Percentiles rank a stretch among this genome's conserved stretches.
phyloP scores from a whole-genome alignment of 1,139 yeast genomes.

The Trichomonascaceae sp. region DNA sequence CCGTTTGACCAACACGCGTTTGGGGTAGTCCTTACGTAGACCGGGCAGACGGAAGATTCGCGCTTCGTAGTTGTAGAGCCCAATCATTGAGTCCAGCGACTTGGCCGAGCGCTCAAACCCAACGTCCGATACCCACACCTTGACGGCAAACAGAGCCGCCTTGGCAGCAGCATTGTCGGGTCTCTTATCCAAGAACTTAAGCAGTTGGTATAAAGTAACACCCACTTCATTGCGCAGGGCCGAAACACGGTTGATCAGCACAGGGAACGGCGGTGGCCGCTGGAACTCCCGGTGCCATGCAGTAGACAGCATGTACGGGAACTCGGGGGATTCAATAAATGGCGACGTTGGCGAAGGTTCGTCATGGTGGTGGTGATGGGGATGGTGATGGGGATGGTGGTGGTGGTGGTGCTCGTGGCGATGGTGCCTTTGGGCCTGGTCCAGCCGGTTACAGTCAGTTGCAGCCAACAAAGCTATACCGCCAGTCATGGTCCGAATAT shows the following conservation, averaged over 20 bases:
- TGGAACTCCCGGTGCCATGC: background rate
- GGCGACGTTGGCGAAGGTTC: background rate
- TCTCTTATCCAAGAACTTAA: slow-evolving; percentile 34
- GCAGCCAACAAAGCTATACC: slow-evolving; percentile 72
- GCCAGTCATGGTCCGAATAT: slow-evolving; percentile 48
- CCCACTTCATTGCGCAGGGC: slow-evolving; percentile 48
- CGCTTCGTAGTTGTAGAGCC: slow-evolving; percentile 35
- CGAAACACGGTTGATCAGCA: background rate
- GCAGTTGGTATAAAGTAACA: slow-evolving; percentile 47
- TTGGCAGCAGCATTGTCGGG: slow-evolving; percentile 62
- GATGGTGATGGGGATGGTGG: background rate
- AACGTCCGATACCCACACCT: slow-evolving; percentile 76
- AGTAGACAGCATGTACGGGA: background rate
- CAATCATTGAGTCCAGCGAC: slow-evolving; percentile 34
- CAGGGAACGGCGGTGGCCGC: background rate
- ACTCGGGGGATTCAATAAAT: background rate
- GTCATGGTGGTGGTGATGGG: background rate
- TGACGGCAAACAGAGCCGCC: slow-evolving; percentile 50
- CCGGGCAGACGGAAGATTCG: slow-evolving; percentile 36
- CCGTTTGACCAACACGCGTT: slow-evolving; percentile 65
- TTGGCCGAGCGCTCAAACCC: slow-evolving; percentile 62
- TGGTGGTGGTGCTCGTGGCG: background rate
- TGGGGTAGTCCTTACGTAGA: slow-evolving; percentile 59
- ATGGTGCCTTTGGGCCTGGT: too few species aligned
- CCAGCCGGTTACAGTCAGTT: too few species aligned